Conservation (phyloP, 2,329 filamentous ascomycete species). For the Trichoderma sp. region DNA sequence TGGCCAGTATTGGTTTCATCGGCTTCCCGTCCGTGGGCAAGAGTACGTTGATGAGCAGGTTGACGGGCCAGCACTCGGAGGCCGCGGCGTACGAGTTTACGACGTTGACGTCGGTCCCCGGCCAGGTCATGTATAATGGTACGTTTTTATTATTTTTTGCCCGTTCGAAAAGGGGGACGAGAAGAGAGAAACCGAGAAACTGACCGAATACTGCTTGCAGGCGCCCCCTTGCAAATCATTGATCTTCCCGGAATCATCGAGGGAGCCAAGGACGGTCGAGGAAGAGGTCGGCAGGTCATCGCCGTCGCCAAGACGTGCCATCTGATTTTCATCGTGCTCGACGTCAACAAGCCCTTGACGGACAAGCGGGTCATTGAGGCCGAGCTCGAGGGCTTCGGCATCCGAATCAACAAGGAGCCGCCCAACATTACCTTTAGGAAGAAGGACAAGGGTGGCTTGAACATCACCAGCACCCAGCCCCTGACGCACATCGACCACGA, state of each 20-base stretch:
- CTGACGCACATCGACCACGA: slow-evolving; percentile 90
- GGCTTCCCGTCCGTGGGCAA: slow-evolving; percentile 98
- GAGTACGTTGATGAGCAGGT: slow-evolving; percentile 90
- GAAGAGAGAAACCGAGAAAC: not conserved
- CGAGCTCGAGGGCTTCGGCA: slow-evolving; percentile 95
- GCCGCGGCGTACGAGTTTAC: slow-evolving; percentile 98
- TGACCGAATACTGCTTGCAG: slow-evolving; percentile 29
- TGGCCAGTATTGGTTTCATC: slow-evolving; percentile 95
- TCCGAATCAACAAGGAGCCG: slow-evolving; percentile 93
- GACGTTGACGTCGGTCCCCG: slow-evolving; percentile 93
- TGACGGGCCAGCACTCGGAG: slow-evolving; percentile 97
- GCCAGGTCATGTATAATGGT: slow-evolving; percentile 92
- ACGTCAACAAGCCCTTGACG: slow-evolving; percentile 96
- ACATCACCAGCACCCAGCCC: slow-evolving; percentile 91
- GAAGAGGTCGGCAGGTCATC: slow-evolving; percentile 96
- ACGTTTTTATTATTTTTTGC: slow-evolving; percentile 24
- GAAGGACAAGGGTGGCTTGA: slow-evolving; percentile 97
- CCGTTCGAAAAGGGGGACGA: not conserved
- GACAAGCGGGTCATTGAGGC: slow-evolving; percentile 95
- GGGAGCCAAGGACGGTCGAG: slow-evolving; percentile 96
- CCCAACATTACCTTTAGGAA: slow-evolving; percentile 99
- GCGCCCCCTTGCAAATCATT: slow-evolving; percentile 95
- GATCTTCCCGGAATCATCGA: slow-evolving; percentile 98
- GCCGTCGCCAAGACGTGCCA: slow-evolving; percentile 98
- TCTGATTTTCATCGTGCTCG: slow-evolving; percentile 96